Base-by-base conservation (phyloP, 1,284 basidiomycete genomes). In the Mycosarcoma mackinlayi region DNA sequence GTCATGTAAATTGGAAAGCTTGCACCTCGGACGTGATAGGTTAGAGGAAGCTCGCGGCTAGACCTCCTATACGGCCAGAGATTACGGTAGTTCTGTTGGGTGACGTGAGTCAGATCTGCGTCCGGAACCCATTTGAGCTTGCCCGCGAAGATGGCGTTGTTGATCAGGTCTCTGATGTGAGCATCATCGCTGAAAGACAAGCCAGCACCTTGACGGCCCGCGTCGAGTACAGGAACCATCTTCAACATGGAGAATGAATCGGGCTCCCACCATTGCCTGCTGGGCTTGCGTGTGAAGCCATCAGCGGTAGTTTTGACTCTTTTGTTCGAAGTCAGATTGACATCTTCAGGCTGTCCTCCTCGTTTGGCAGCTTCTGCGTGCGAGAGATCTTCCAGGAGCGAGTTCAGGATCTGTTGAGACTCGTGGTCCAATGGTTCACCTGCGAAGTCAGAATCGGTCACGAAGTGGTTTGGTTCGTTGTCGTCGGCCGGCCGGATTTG, bases 91-190 rank as follows among this genome's bases (percentile, higher is more conserved):
- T 13, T 35, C 10, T 6, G 33, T 16, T 6, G 33, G 6, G 13
- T 11, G 6, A 35, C 16, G 33, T n/a, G 33, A n/a, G 10, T 16
- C 33, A 35, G 6, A n/a, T 35, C 33, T 14, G 33, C 33, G n/a
- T 35, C 33, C 6, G 33, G 33, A n/a, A 16, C 13, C 46, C 46
- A 48, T 38, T 24, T 48, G 14, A 48, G 18, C 34, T 24, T 14
- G 18, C 46, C 34, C 16, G 13, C 34, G 13, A 48, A 48, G 6
- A 48, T 25, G 7, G n/a, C 27, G 23, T n/a, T 23, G 33, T 48
- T 38, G 23, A 38, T 27, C 34, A 27, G 6, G 21, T 31, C 30
- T 8, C 30, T 8, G 9, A 31, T 8, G 4, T 14, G 30, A 31
- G 30, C 9, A 31, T 31, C 31, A 4, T 34, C 19, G 33, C 34